phyloP scores from a whole-genome alignment of 345 rosid species.

The Durio zibethinus region DNA sequence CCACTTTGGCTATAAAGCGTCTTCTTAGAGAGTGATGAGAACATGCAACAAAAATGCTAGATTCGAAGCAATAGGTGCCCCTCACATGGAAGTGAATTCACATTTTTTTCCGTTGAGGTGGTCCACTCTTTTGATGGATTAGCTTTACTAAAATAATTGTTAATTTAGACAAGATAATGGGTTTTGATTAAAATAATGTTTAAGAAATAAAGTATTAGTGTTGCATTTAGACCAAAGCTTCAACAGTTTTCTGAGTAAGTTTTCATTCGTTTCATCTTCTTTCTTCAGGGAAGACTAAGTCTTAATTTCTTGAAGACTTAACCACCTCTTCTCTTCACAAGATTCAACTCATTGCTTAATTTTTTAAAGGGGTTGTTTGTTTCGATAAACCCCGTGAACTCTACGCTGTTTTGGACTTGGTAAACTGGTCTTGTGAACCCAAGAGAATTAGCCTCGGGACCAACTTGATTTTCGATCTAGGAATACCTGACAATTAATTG shows the following conservation, averaged over 20 bases:
- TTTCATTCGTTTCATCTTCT: constrained; percentile 17
- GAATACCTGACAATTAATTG: not conserved
- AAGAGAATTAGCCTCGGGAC: not conserved
- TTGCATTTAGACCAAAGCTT: constrained; percentile 23
- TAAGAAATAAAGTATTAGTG: not conserved
- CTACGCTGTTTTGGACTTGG: constrained; percentile 3
- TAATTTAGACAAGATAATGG: constrained; percentile 26
- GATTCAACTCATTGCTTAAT: not conserved
- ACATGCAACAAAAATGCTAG: constrained; percentile 43
- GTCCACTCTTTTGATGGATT: constrained; percentile 33
- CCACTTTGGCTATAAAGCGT: constrained; percentile 35
- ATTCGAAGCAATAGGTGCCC: constrained; percentile 44
- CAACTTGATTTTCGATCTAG: not conserved
- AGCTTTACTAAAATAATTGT: constrained; percentile 25
- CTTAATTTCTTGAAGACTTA: constrained; percentile 23
- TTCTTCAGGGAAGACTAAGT: constrained; percentile 27
- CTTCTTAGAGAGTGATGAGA: constrained; percentile 29
- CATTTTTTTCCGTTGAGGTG: constrained; percentile 29
- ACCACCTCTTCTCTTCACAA: constrained; percentile 7
- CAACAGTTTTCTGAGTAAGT: constrained; percentile 22
- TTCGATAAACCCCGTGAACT: constrained; percentile 25
- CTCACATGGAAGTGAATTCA: constrained; percentile 39
- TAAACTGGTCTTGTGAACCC: not conserved
- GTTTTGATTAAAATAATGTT: constrained; percentile 25
- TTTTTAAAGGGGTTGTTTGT: not conserved